These are phyloP conservation scores for Aspergillus baeticus DNA, from an alignment of 495 filamentous ascomycete genomes.

Conservation along the genomic window DNA sequence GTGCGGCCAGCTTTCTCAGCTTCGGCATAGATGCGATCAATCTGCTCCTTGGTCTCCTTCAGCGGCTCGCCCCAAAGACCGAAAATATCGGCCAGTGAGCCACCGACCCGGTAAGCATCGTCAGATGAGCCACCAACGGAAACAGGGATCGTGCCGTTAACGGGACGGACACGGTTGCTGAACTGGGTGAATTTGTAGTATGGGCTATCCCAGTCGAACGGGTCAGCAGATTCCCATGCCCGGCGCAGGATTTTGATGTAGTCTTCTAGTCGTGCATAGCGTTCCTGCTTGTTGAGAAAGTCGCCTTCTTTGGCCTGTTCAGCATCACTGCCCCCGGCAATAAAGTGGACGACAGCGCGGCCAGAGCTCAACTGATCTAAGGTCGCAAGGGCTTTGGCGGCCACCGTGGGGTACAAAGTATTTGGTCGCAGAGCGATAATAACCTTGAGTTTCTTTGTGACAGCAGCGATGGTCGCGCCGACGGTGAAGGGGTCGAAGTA, in stretches of 20 bases:
- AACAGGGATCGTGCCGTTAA: slow-evolving; percentile 48
- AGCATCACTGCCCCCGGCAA: slow-evolving; percentile 52
- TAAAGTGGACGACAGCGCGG: slow-evolving; percentile 54
- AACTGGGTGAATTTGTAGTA: slow-evolving; percentile 54
- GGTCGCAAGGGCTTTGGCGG: slow-evolving; percentile 54
- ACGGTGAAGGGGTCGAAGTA: slow-evolving; percentile 51
- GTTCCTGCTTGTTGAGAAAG: slow-evolving; percentile 51
- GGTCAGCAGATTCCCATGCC: slow-evolving; percentile 49
- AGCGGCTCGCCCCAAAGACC: slow-evolving; percentile 57
- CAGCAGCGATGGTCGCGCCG: slow-evolving; percentile 49
- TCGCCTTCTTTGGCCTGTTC: slow-evolving; percentile 55
- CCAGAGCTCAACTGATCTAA: slow-evolving; percentile 51
- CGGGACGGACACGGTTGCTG: slow-evolving; percentile 46
- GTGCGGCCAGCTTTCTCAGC: slow-evolving; percentile 41
- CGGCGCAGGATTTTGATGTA: slow-evolving; percentile 53
- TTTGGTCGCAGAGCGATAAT: slow-evolving; percentile 58
- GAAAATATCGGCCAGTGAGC: slow-evolving; percentile 53
- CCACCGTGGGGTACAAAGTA: slow-evolving; percentile 54
- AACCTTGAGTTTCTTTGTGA: slow-evolving; percentile 52
- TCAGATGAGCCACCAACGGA: slow-evolving; percentile 54
- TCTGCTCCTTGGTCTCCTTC: slow-evolving; percentile 55
- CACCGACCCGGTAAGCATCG: slow-evolving; percentile 53
- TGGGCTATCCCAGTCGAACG: slow-evolving; percentile 53
- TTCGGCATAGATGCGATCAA: slow-evolving; percentile 52
- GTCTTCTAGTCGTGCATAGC: slow-evolving; percentile 51